These are phyloP conservation scores for Euryodendron excelsum DNA, from an alignment of 148 eudicot species.

Conservation along the genomic window DNA sequence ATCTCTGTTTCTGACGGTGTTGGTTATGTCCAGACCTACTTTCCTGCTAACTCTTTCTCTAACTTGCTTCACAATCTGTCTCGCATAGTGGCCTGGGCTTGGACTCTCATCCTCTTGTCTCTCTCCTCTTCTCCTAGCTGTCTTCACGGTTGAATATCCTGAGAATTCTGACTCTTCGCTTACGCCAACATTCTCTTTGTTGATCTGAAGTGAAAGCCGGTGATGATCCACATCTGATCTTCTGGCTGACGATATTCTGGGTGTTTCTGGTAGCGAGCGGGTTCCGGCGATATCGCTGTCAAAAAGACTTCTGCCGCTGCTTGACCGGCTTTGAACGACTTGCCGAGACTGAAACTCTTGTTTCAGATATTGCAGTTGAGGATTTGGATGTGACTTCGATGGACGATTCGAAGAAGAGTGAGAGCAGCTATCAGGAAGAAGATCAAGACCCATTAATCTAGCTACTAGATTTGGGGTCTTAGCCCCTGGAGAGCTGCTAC, in stretches of 20 bases:
- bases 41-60: slow-evolving; percentile 60
- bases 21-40: slow-evolving; percentile 71
- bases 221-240: slow-evolving; percentile 50
- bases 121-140: slow-evolving; percentile 23
- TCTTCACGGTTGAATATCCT: background rate
- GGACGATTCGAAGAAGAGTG: slow-evolving; percentile 29
- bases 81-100: no score
- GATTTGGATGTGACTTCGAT: background rate
- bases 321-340: background rate
- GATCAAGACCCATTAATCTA: slow-evolving; percentile 69
- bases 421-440: slow-evolving; percentile 46
- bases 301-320: background rate
- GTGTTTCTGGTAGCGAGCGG: slow-evolving; percentile 40
- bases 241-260: slow-evolving; percentile 36
- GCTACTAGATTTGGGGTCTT: slow-evolving; percentile 69
- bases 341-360: background rate
- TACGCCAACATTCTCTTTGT: slow-evolving; percentile 45
- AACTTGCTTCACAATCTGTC: no score
- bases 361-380: background rate
- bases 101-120: slow-evolving; percentile 30
- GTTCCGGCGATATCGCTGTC: slow-evolving; percentile 21
- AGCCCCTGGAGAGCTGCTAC: slow-evolving; percentile 37
- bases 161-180: slow-evolving; percentile 20
- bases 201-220: slow-evolving; percentile 59
- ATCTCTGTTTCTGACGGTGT: slow-evolving; percentile 30